Evolutionary conservation across 2,329 filamentous ascomycete genomes (phyloP).

Genomic region (Trichoderma sp.): DNA sequence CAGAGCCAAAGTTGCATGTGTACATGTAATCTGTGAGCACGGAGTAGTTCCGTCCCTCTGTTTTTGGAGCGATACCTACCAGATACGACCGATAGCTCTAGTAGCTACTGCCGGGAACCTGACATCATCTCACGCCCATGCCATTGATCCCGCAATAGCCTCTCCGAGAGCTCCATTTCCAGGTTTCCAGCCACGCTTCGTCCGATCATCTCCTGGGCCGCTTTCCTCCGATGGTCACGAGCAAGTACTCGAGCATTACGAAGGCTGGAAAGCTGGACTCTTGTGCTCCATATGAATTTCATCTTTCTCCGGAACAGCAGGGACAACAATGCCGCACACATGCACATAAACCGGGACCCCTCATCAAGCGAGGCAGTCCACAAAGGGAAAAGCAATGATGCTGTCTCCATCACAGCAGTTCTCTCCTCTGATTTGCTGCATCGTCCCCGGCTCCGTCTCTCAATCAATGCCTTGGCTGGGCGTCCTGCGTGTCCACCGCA

Average conservation of each 20-base stretch:
- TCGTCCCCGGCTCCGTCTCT: neutral
- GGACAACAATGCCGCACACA: neutral
- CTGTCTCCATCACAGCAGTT: neutral
- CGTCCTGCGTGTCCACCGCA: neutral
- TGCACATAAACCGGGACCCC: neutral
- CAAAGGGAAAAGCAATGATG: neutral
- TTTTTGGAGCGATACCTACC: neutral
- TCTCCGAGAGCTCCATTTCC: neutral
- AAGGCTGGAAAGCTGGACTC: neutral
- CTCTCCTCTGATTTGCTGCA: neutral
- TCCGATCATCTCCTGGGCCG: slow-evolving; percentile 4
- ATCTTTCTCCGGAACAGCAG: neutral
- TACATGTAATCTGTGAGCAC: neutral
- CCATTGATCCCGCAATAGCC: neutral
- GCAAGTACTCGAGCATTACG: neutral
- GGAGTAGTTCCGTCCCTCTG: slow-evolving; percentile 6
- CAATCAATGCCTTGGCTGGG: neutral
- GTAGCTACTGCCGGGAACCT: neutral
- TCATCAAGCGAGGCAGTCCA: neutral
- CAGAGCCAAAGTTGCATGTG: neutral
- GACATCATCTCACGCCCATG: neutral
- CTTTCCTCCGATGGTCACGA: neutral
- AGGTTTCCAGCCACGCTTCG: neutral
- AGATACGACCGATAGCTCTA: neutral
- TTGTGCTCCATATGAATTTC: neutral